These are phyloP conservation scores for Lactarius deliciosus DNA, from an alignment of 768 basidiomycete genomes.

Conservation along the genomic window DNA sequence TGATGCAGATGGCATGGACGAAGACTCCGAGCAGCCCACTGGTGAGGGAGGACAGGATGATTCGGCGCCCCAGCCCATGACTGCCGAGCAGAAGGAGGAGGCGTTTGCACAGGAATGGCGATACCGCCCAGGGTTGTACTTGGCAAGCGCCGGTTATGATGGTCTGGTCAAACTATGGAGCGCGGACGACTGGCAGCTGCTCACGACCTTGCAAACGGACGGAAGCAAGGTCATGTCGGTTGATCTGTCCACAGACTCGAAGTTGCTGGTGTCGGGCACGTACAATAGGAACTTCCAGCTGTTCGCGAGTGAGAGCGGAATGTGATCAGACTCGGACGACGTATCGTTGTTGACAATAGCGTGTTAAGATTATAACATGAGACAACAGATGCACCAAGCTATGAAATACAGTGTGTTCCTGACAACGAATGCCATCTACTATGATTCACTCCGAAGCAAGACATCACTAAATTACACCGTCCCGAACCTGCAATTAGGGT, in stretches of 20 bases:
- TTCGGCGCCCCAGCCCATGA: constrained; percentile 14
- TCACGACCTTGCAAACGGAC: constrained; percentile 87
- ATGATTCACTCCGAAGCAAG: constrained; percentile 4
- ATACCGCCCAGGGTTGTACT: constrained; percentile 86
- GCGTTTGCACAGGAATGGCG: constrained; percentile 64
- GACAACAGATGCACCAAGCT: constrained; percentile 24
- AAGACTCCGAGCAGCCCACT: constrained; percentile 37
- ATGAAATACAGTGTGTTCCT: constrained; percentile 23
- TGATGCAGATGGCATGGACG: constrained; percentile 49
- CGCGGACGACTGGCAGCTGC: constrained; percentile 95
- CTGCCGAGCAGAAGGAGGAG: constrained; percentile 30
- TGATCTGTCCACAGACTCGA: constrained; percentile 81
- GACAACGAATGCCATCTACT: constrained; percentile 10
- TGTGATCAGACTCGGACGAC: constrained; percentile 8
- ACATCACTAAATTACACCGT: constrained; percentile 54
- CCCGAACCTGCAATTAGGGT: constrained; percentile 47
- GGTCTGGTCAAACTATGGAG: constrained; percentile 95
- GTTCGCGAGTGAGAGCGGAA: constrained; percentile 60
- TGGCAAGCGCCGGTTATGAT: constrained; percentile 93
- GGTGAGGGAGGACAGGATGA: constrained; percentile 25
- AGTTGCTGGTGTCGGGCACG: constrained; percentile 83
- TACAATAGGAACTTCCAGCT: constrained; percentile 95
- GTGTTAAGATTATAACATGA: constrained; percentile 26
- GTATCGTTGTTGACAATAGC: constrained; percentile 12
- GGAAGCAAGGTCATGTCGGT: constrained; percentile 99